Evolutionary conservation across 768 basidiomycete species (phyloP).

Genomic region (Lentinula aciculospora): DNA sequence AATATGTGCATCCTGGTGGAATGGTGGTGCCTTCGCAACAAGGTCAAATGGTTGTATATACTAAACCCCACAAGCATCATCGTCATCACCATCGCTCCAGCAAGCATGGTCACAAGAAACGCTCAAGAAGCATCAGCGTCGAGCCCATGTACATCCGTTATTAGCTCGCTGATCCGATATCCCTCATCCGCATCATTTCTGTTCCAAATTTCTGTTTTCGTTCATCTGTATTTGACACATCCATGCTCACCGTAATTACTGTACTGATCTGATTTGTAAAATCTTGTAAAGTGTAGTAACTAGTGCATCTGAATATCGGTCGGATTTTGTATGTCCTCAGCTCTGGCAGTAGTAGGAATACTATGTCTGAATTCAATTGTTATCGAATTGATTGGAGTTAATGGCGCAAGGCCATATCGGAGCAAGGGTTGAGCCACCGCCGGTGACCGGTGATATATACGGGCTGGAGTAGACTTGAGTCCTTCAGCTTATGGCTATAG

Average conservation of each 20-base stretch:
- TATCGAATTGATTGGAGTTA: no score
- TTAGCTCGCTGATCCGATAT: neutral
- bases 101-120: constrained; percentile 18
- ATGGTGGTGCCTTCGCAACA: constrained; percentile 15
- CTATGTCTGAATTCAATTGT: no score
- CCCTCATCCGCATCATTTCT: neutral
- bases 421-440: no score
- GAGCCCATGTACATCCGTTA: neutral
- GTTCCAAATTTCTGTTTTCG: neutral
- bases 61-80: constrained; percentile 20
- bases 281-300: neutral
- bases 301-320: neutral
- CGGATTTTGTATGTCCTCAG: no score
- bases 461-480: no score
- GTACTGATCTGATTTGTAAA: no score
- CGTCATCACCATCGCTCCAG: constrained; percentile 19
- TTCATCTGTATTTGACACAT: no score
- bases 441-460: no score
- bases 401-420: no score
- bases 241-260: no score
- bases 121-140: constrained; percentile 21
- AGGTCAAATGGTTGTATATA: constrained; percentile 25
- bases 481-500: no score
- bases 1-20: constrained; percentile 11
- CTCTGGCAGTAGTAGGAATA: no score